Evolutionary conservation across 441 rosid species (phyloP).

Genomic region (Hura crepitans): DNA sequence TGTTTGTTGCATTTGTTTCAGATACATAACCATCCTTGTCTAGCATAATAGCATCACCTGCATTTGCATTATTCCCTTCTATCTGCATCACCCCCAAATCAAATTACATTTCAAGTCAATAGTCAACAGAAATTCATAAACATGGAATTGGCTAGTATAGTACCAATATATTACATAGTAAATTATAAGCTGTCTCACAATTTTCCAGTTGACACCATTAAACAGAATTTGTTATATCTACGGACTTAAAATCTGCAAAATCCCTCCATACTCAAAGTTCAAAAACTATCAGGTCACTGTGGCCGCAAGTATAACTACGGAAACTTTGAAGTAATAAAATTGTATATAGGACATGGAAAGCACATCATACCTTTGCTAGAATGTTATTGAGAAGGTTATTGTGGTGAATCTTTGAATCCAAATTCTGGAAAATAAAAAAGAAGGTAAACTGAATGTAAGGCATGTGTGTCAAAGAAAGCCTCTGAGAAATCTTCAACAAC

Average conservation of each 20-base stretch:
- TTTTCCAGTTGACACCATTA: not conserved
- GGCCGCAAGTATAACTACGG: not conserved
- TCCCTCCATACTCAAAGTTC: not conserved
- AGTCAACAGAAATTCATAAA: not conserved
- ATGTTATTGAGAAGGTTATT: conserved; percentile 90
- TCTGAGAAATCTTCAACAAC: not conserved
- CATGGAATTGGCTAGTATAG: not conserved
- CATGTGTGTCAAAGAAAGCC: not conserved
- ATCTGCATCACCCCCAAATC: conserved; percentile 39
- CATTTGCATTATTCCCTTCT: conserved; percentile 81
- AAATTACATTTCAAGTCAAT: conserved; percentile 2
- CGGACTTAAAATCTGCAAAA: conserved; percentile 3
- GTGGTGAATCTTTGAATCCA: conserved; percentile 94
- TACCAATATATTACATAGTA: not conserved
- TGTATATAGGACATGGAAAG: not conserved
- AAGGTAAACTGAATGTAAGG: conserved; percentile 11
- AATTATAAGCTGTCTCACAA: not conserved
- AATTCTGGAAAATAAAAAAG: conserved; percentile 40
- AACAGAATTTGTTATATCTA: not conserved
- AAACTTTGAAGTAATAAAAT: not conserved
- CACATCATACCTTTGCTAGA: conserved; percentile 60
- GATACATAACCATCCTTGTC: conserved; percentile 89
- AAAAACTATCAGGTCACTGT: not conserved
- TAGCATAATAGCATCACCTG: conserved; percentile 85
- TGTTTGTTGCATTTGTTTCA: conserved; percentile 91